phyloP scores from a whole-genome alignment of 1,139 yeast genomes.

The Protomyces lactucae-debilis region DNA sequence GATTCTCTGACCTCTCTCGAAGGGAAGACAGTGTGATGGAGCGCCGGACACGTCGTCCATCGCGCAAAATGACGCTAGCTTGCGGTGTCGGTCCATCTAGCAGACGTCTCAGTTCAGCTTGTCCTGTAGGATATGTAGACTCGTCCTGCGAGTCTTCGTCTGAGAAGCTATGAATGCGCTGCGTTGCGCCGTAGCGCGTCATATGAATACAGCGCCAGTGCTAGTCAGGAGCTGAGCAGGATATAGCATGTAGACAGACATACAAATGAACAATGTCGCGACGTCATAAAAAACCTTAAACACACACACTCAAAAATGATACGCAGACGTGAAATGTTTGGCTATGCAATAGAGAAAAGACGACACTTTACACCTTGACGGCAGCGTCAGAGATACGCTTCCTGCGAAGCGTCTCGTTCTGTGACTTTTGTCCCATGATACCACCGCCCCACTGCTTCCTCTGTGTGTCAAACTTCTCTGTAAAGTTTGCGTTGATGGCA shows the following conservation, averaged over 20 bases:
- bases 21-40: constrained; percentile 15
- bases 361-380: constrained; percentile 17
- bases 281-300: too few species aligned
- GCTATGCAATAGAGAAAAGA: neutral
- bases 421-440: constrained; percentile 86
- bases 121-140: neutral
- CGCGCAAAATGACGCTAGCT: constrained; percentile 18
- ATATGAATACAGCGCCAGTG: neutral
- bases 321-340: neutral
- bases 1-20: neutral
- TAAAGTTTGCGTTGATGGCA: constrained; percentile 86
- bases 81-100: constrained; percentile 3
- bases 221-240: too few species aligned
- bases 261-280: too few species aligned
- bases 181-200: neutral
- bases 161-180: neutral
- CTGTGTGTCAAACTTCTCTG: constrained; percentile 85
- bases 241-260: too few species aligned
- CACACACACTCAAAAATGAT: neutral
- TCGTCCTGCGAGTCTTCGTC: neutral
- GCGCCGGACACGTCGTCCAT: constrained; percentile 25
- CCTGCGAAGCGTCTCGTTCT: constrained; percentile 23
- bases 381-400: constrained; percentile 24
- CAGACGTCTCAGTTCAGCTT: neutral
- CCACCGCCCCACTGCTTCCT: constrained; percentile 99